phyloP scores from a whole-genome alignment of 2,329 filamentous ascomycete species.

The Ceratocystis papillata region DNA sequence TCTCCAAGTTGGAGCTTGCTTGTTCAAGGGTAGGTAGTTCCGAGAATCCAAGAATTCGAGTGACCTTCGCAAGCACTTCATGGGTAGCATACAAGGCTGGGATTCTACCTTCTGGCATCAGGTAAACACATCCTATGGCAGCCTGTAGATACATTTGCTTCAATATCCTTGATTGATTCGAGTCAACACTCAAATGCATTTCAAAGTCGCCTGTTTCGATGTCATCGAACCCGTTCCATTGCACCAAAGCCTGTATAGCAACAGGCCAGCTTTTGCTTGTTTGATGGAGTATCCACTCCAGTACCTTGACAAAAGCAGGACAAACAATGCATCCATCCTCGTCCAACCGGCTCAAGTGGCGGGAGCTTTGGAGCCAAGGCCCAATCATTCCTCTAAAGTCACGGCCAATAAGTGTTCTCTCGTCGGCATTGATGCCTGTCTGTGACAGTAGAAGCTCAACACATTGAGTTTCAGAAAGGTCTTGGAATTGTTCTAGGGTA shows the following conservation, averaged over 20 bases:
- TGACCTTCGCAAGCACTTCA: conserved; percentile 23
- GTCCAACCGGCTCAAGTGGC: conserved; percentile 25
- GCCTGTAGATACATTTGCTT: conserved; percentile 56
- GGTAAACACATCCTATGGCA: conserved; percentile 56
- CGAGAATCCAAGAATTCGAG: conserved; percentile 47
- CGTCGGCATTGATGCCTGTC: conserved; percentile 37
- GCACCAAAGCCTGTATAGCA: conserved; percentile 52
- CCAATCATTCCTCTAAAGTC: conserved; percentile 59
- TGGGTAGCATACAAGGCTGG: conserved; percentile 39
- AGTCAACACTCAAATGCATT: conserved; percentile 44
- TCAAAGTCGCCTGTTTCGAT: conserved; percentile 55
- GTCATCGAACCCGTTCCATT: conserved; percentile 65
- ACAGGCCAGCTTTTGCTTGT: conserved; percentile 50
- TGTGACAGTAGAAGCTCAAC: conserved; percentile 51
- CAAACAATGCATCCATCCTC: conserved; percentile 32
- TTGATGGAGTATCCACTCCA: conserved; percentile 54
- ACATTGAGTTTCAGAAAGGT: conserved; percentile 47
- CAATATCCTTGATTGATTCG: conserved; percentile 49
- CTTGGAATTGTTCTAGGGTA: conserved; percentile 53
- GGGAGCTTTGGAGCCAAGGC: conserved; percentile 53
- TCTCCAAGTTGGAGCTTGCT: conserved; percentile 24
- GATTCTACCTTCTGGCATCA: conserved; percentile 48
- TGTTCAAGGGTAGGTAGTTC: conserved; percentile 41
- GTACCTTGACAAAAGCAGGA: conserved; percentile 57
- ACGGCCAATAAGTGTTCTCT: conserved; percentile 41